A percentile compares a stretch with the other conserved stretches of the same genome.
Conservation (phyloP, 2,329 filamentous ascomycete genomes). For the Albifimbria verrucaria region DNA sequence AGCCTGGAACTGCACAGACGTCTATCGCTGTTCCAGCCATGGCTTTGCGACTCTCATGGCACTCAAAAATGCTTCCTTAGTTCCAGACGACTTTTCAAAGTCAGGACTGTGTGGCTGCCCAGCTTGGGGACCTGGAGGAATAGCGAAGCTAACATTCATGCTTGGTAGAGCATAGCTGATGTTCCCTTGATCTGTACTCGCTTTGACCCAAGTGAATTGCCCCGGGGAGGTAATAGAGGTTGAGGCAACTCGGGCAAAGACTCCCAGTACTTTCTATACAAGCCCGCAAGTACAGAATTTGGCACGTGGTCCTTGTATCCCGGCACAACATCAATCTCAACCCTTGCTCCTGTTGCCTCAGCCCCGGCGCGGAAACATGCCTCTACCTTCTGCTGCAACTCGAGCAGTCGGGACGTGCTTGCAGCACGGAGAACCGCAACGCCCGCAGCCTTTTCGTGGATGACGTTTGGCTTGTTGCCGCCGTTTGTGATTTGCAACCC, state of each 20-base stretch:
- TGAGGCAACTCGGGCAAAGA: constrained; percentile 26
- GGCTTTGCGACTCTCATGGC: constrained; percentile 18
- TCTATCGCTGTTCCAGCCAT: constrained; percentile 19
- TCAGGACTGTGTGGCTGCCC: constrained; percentile 17
- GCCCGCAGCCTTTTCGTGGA: constrained; percentile 46
- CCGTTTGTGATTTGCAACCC: constrained; percentile 51
- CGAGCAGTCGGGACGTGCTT: constrained; percentile 10
- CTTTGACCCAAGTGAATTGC: constrained; percentile 44
- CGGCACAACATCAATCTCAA: constrained; percentile 35
- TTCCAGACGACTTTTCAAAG: constrained; percentile 18
- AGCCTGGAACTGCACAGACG: constrained; percentile 13
- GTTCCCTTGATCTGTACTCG: constrained; percentile 58
- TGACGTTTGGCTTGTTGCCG: constrained; percentile 53
- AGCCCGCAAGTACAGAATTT: constrained; percentile 43
- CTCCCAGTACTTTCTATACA: constrained; percentile 44
- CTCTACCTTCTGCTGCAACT: constrained; percentile 38
- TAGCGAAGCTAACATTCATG: constrained; percentile 49
- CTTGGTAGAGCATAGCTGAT: constrained; percentile 55
- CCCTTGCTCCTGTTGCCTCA: constrained; percentile 41
- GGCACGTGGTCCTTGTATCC: constrained; percentile 54
- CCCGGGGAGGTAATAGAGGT: constrained; percentile 27
- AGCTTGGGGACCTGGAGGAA: constrained; percentile 32
- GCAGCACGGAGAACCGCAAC: constrained; percentile 23
- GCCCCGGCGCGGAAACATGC: constrained; percentile 38
- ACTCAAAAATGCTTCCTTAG: constrained; percentile 14